Evolutionary conservation across 805 yeast genomes (phyloP).

Genomic region (Saturnispora kantuleensis): DNA sequence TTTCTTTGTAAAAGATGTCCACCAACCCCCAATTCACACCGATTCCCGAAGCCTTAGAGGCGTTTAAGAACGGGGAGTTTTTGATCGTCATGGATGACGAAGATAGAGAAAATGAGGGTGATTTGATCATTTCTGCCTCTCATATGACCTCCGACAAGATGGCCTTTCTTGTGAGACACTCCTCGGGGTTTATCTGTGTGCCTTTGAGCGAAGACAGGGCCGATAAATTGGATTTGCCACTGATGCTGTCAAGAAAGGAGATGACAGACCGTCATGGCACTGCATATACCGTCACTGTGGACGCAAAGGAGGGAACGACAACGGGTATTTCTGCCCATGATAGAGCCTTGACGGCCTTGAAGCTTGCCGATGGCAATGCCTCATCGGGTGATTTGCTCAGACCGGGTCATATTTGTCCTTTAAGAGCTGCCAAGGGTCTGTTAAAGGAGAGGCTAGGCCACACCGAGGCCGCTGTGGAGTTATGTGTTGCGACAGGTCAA

Average conservation of each 20-base stretch:
- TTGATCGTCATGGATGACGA: slow-evolving; percentile 96
- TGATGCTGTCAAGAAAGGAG: slow-evolving; percentile 46
- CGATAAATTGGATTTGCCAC: slow-evolving; percentile 67
- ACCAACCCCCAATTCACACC: slow-evolving; percentile 31
- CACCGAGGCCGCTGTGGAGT: slow-evolving; percentile 93
- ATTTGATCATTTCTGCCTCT: slow-evolving; percentile 87
- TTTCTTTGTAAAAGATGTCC: not conserved
- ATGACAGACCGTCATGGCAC: slow-evolving; percentile 85
- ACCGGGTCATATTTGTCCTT: slow-evolving; percentile 93
- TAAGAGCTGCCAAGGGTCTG: slow-evolving; percentile 83
- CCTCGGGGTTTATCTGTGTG: slow-evolving; percentile 89
- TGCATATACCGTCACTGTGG: slow-evolving; percentile 92
- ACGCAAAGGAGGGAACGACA: slow-evolving; percentile 78
- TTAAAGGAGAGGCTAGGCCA: slow-evolving; percentile 81
- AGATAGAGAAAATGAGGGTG: slow-evolving; percentile 95
- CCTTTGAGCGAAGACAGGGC: slow-evolving; percentile 76
- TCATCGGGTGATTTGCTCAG: slow-evolving; percentile 61
- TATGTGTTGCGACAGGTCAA: slow-evolving; percentile 66
- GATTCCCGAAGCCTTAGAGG: slow-evolving; percentile 64
- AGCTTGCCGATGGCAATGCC: slow-evolving; percentile 52
- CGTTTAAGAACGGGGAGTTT: slow-evolving; percentile 68
- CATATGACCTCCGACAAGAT: slow-evolving; percentile 68
- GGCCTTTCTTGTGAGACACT: slow-evolving; percentile 86
- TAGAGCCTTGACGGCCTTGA: slow-evolving; percentile 71
- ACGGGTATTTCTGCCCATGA: slow-evolving; percentile 96